Evolutionary conservation across 306 rosid species (phyloP).

Genomic region (Quercus alba): DNA sequence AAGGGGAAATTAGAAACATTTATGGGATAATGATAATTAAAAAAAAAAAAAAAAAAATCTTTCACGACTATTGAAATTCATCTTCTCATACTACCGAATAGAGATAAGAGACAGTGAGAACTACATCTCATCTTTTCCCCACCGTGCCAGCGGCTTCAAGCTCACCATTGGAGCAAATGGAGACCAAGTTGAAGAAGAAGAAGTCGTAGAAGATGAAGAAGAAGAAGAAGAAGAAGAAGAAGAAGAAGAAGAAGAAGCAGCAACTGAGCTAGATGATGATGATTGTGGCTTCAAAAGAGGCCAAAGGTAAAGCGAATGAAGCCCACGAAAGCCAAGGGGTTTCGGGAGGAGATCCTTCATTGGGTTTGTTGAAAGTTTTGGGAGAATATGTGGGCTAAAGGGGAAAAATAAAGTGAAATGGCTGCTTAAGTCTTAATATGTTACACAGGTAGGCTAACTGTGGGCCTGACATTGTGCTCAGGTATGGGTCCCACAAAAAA

Average conservation of each 20-base stretch:
- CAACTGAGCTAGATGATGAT: background rate
- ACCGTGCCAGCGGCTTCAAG: constrained; percentile 52
- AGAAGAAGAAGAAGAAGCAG: too few species aligned
- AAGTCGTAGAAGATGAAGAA: too few species aligned
- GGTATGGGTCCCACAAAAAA: too few species aligned
- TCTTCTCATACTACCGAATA: constrained; percentile 89
- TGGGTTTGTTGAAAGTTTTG: too few species aligned
- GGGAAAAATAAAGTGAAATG: too few species aligned
- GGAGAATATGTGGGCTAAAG: too few species aligned
- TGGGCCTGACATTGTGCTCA: too few species aligned
- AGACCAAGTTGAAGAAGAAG: constrained; percentile 25
- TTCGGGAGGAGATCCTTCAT: too few species aligned
- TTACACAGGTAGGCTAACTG: too few species aligned
- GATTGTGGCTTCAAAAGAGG: constrained; percentile 63
- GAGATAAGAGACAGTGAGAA: constrained; percentile 91
- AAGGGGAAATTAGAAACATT: background rate
- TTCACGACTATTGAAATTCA: constrained; percentile 61
- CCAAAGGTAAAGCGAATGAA: constrained; percentile 69
- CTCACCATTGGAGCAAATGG: constrained; percentile 5
- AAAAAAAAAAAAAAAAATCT: background rate
- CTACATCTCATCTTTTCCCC: constrained; percentile 93
- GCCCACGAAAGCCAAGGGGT: constrained; percentile 69
- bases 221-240: too few species aligned
- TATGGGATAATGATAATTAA: background rate
- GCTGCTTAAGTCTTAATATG: too few species aligned